These are phyloP conservation scores for Taiozyma sp. DNA, from an alignment of 1,139 yeast genomes.

Conservation along the genomic window DNA sequence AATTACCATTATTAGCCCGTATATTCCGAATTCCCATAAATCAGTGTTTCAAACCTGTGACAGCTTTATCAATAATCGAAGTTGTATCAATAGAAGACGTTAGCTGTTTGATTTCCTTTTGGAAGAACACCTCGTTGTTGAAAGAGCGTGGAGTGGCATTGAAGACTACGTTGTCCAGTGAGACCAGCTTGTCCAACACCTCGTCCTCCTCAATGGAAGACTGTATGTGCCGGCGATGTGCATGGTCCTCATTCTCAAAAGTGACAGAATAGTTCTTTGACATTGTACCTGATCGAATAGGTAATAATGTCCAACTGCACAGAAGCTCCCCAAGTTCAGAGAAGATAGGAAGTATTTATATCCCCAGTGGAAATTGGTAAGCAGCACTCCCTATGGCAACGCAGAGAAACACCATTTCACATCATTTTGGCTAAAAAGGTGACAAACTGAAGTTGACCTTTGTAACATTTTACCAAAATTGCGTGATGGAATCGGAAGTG, in stretches of 20 bases:
- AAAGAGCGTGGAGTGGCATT: background rate
- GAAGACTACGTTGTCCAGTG: background rate
- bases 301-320: too few relatives aligned
- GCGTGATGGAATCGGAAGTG: background rate
- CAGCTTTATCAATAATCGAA: background rate
- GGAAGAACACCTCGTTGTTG: background rate
- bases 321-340: background rate
- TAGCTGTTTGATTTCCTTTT: background rate
- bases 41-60: background rate
- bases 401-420: background rate
- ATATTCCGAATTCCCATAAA: background rate
- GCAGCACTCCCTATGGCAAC: background rate
- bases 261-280: background rate
- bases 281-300: background rate
- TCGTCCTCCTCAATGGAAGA: background rate
- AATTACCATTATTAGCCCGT: background rate
- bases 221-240: background rate
- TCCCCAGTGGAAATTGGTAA: background rate
- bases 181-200: background rate
- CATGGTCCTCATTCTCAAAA: background rate
- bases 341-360: background rate
- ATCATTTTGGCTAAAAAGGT: background rate
- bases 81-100: background rate
- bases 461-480: background rate
- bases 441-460: background rate